Evolutionary conservation across 495 filamentous ascomycete species (phyloP).

Genomic region (Opeltia flavorubescens): DNA sequence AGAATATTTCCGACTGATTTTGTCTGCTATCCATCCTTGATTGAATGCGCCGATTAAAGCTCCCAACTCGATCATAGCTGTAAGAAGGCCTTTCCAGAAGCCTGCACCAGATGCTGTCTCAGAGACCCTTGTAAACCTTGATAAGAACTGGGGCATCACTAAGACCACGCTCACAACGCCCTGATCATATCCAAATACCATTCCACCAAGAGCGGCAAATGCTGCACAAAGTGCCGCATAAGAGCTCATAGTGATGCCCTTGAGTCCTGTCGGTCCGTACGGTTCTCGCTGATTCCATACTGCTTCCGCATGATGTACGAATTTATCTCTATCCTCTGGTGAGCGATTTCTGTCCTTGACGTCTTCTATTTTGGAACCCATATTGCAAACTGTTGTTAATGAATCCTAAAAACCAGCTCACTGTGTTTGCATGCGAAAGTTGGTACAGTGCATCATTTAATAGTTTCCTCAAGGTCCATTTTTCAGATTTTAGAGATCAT

Average conservation of each 20-base stretch:
- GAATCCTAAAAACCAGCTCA: too few relatives aligned
- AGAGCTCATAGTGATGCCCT: constrained; percentile 32
- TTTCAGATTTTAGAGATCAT: too few relatives aligned
- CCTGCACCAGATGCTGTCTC: constrained; percentile 28
- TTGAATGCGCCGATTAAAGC: constrained; percentile 41
- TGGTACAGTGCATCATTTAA: too few relatives aligned
- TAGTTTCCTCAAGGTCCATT: too few relatives aligned
- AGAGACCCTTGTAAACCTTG: constrained; percentile 31
- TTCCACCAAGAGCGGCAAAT: constrained; percentile 40
- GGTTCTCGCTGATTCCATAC: constrained; percentile 25
- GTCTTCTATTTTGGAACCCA: background rate
- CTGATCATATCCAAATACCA: constrained; percentile 45
- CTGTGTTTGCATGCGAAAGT: too few relatives aligned
- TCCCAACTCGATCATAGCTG: constrained; percentile 46
- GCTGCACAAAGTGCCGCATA: constrained; percentile 40
- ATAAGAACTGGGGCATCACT: constrained; percentile 43
- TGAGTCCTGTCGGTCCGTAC: constrained; percentile 34
- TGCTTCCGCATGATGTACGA: constrained; percentile 30
- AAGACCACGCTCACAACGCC: constrained; percentile 42
- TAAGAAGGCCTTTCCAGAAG: constrained; percentile 46
- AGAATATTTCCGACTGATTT: constrained; percentile 41
- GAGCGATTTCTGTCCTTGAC: background rate
- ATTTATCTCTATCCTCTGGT: constrained; percentile 6
- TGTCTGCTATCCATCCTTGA: constrained; percentile 46
- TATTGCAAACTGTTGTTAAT: too few relatives aligned